phyloP scores from a whole-genome alignment of 331 rosid species.

The Pyrus hybrid region DNA sequence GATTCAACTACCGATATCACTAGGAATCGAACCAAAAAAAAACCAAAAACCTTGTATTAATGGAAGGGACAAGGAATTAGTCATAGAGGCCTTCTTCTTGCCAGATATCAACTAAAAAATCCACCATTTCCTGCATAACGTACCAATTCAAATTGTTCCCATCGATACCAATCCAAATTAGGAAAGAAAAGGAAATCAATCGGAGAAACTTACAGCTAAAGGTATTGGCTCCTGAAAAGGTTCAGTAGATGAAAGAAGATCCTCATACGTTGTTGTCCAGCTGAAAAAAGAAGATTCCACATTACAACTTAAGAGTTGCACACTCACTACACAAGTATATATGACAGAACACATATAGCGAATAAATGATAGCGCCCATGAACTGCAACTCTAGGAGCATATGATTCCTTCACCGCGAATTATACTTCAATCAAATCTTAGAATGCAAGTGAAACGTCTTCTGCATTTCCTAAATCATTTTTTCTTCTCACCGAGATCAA shows the following conservation, averaged over 20 bases:
- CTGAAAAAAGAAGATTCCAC: constrained; percentile 38
- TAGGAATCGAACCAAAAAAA: not conserved
- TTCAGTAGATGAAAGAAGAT: constrained; percentile 48
- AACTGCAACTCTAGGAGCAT: not conserved
- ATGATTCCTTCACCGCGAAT: not conserved
- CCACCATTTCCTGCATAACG: constrained; percentile 61
- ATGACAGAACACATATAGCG: not conserved
- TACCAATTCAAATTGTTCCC: not conserved
- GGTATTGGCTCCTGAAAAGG: constrained; percentile 61
- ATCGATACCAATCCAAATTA: not conserved
- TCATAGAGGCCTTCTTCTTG: constrained; percentile 37
- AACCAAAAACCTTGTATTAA: not conserved
- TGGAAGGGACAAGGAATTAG: constrained; percentile 6
- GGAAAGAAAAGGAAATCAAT: constrained; percentile 4
- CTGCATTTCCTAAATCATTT: not conserved
- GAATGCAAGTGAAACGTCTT: not conserved
- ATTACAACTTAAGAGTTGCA: not conserved
- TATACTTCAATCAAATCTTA: not conserved
- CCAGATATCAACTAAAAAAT: constrained; percentile 24
- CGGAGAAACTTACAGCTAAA: constrained; percentile 47
- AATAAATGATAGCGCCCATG: not conserved
- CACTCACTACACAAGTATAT: not conserved
- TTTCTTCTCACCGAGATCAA: not conserved
- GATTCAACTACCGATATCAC: no score
- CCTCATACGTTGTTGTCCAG: constrained; percentile 47